These are phyloP conservation scores for Imleria badia DNA, from an alignment of 768 basidiomycete species.

Conservation along the genomic window DNA sequence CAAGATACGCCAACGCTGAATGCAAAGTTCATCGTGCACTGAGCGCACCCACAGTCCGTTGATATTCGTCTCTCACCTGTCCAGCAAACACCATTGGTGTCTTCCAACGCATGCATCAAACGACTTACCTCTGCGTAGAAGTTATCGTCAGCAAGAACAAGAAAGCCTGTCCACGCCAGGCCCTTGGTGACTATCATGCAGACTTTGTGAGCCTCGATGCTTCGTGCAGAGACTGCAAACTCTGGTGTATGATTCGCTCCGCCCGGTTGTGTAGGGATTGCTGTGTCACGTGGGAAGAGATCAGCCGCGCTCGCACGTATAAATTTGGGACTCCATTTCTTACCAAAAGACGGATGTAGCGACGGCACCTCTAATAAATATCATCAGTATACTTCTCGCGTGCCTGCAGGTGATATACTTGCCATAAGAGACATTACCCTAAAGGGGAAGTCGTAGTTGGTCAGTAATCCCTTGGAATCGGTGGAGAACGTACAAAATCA, in stretches of 20 bases:
- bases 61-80: slow-evolving; percentile 28
- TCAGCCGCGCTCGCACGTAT: slow-evolving; percentile 12
- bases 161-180: slow-evolving; percentile 61
- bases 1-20: not conserved
- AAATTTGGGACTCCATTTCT: slow-evolving; percentile 14
- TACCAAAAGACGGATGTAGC: slow-evolving; percentile 64
- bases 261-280: slow-evolving; percentile 66
- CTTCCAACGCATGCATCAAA: not conserved
- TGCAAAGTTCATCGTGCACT: slow-evolving; percentile 1
- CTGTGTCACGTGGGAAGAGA: slow-evolving; percentile 36
- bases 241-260: slow-evolving; percentile 77
- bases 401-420: slow-evolving; percentile 28
- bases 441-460: slow-evolving; percentile 18
- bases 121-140: slow-evolving; percentile 53
- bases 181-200: slow-evolving; percentile 59
- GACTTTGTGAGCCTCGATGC: slow-evolving; percentile 58
- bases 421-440: slow-evolving; percentile 79
- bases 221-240: slow-evolving; percentile 61
- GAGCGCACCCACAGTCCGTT: slow-evolving; percentile 9
- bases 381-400: slow-evolving; percentile 13
- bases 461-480: not conserved
- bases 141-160: slow-evolving; percentile 53
- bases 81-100: not conserved
- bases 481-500: slow-evolving; percentile 61
- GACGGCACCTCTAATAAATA: slow-evolving; percentile 52